These are phyloP conservation scores for Senecio squalidus DNA, from an alignment of 140 eudicot species.

Conservation along the genomic window DNA sequence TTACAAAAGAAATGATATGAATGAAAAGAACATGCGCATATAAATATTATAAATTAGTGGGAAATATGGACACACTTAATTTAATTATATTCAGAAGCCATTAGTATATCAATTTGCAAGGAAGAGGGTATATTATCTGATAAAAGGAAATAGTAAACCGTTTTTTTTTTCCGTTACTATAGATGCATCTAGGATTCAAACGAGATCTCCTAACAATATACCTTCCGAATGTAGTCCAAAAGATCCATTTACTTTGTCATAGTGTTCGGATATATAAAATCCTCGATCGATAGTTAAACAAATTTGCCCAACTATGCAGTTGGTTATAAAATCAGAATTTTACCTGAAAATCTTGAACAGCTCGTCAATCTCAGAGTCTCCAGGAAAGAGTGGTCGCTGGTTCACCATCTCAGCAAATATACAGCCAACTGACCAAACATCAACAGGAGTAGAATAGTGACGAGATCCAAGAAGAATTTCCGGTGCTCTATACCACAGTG, in stretches of 20 bases:
- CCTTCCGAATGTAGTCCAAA: background rate
- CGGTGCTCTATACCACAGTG: slow-evolving; percentile 96
- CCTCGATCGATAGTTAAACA: background rate
- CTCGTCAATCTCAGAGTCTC: slow-evolving; percentile 94
- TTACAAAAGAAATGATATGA: slow-evolving; percentile 15
- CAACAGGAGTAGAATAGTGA: slow-evolving; percentile 94
- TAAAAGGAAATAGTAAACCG: background rate
- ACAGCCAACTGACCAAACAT: slow-evolving; percentile 97
- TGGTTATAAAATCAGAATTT: background rate
- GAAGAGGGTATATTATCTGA: background rate
- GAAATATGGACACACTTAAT: slow-evolving; percentile 4
- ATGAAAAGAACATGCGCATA: background rate
- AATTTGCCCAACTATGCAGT: background rate
- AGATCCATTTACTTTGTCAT: background rate
- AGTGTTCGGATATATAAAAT: background rate
- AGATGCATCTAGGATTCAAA: background rate
- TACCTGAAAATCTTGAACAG: slow-evolving; percentile 88
- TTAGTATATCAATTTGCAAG: background rate
- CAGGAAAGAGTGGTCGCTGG: slow-evolving; percentile 84
- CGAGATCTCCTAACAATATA: background rate
- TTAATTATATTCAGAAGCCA: background rate
- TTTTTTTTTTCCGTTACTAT: background rate
- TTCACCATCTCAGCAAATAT: slow-evolving; percentile 99
- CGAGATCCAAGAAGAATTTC: slow-evolving; percentile 92
- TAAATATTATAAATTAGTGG: background rate